Evolutionary conservation across 225 moss, liverwort and hornwort species (phyloP), one percentile per base, ranked within the genome.

Genomic region (Ulota crispa): DNA sequence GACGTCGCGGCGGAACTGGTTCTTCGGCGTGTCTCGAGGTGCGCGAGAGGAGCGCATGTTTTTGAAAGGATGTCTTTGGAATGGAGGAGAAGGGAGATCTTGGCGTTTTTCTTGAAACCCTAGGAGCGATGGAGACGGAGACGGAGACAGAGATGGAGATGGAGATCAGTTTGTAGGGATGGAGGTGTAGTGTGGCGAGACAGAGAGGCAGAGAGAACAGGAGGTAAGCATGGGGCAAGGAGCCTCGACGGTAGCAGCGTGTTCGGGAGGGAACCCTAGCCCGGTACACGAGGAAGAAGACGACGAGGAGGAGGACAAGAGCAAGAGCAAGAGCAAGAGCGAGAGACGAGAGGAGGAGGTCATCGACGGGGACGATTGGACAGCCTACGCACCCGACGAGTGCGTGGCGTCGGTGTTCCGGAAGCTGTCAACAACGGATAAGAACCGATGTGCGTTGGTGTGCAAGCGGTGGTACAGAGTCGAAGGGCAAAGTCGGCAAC

Each of bases 381-480:
- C 94, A 42, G 81, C 77, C 11, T 86, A 82, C 68, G 85, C 94
- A 21, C 98, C 98, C 28, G 98, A 98, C 16, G 98, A 98, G 90
- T 98, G 98, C 69, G 88, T 98, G 61, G 95, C 94, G 23, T 76
- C 89, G 39, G 92, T 98, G 70, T 98, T 98, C 62, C 92, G 94
- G 73, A 95, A 95, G 82, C 90, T 98, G 47, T 80, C 80, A 37
- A 83, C 92, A 6, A 84, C 67, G 21, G 98, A 98, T 81, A 90
- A 95, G 66, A 94, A 92, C 69, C 83, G 83, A 50, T 95, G 98
- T 81, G 91, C 98, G 16, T 89, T 98, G 8, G 98, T 95, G 1
- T 98, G 95, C 91, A 90, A 67, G 89, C 89, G 98, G 3, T 98
- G 98, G 98, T 91, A 82, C 78, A 86, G 81, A 55, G 95, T 98